Percentiles rank a stretch among this genome's conserved stretches.
These are phyloP conservation scores for Polyporus arcularius DNA, from an alignment of 768 basidiomycete species.

Conservation along the genomic window DNA sequence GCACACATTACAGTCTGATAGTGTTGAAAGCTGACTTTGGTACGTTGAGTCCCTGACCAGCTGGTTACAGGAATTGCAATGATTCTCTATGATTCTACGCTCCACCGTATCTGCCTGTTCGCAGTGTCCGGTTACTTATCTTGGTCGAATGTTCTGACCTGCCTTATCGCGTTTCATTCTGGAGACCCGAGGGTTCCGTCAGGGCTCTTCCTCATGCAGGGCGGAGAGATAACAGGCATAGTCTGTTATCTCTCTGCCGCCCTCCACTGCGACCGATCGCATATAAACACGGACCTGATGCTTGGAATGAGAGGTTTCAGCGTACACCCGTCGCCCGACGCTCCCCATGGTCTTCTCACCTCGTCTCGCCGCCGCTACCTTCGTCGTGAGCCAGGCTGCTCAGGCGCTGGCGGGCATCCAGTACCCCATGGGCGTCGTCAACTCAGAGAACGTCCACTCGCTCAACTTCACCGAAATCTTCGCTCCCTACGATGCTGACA, in stretches of 20 bases:
- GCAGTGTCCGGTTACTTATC: background rate
- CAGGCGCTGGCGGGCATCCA: conserved; percentile 5
- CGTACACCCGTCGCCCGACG: background rate
- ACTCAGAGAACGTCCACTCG: background rate
- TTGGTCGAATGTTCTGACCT: background rate
- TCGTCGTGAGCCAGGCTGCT: conserved; percentile 5
- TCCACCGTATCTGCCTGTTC: background rate
- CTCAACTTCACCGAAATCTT: conserved; percentile 20
- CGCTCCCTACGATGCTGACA: conserved; percentile 7
- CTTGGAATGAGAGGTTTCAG: background rate
- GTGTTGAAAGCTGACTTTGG: background rate
- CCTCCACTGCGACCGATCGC: background rate
- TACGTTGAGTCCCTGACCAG: background rate
- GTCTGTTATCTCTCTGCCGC: conserved; percentile 10
- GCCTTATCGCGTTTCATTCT: background rate
- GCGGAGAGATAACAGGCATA: conserved; percentile 1
- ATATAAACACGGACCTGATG: conserved; percentile 5
- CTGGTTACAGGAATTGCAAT: background rate
- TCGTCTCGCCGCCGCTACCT: conserved; percentile 2
- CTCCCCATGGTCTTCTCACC: conserved; percentile 12
- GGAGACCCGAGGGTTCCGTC: background rate
- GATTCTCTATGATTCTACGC: background rate
- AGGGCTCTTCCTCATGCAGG: conserved; percentile 4
- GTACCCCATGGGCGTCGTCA: conserved; percentile 15
- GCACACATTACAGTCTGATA: background rate